These are phyloP conservation scores for Phallus indusiatus DNA, from an alignment of 768 basidiomycete species.

Conservation along the genomic window DNA sequence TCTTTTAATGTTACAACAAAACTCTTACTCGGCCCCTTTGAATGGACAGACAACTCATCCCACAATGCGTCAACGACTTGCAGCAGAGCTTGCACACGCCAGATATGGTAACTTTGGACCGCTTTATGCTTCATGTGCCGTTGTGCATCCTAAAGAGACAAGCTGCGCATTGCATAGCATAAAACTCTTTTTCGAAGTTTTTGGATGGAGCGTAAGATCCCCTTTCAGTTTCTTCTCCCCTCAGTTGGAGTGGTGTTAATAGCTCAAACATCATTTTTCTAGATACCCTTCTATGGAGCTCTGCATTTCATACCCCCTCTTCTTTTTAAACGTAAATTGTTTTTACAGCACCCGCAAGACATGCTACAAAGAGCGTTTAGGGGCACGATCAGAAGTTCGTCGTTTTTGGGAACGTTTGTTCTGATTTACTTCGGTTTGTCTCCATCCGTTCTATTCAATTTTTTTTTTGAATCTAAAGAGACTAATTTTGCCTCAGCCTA, in stretches of 20 bases:
- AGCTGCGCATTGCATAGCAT: conserved; percentile 50
- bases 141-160: conserved; percentile 67
- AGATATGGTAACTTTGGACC: conserved; percentile 33
- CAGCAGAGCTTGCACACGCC: not conserved
- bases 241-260: not conserved
- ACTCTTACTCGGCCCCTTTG: not conserved
- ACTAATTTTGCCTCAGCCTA: conserved; percentile 30
- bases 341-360: conserved; percentile 53
- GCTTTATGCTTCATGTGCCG: conserved; percentile 52
- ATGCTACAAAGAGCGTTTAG: conserved; percentile 56
- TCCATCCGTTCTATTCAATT: not conserved
- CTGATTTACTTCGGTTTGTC: conserved; percentile 68
- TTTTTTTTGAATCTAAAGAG: too few species aligned
- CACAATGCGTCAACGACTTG: not conserved
- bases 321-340: conserved; percentile 64
- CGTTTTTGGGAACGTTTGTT: conserved; percentile 81
- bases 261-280: conserved; percentile 22
- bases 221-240: not conserved
- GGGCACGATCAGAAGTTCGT: conserved; percentile 75
- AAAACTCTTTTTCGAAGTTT: conserved; percentile 72
- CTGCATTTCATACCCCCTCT: conserved; percentile 83
- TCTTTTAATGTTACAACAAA: not conserved
- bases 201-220: conserved; percentile 66
- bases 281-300: conserved; percentile 60
- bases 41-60: conserved; percentile 2